Conservation (phyloP, 345 rosid species). For the Citrus glauca region DNA sequence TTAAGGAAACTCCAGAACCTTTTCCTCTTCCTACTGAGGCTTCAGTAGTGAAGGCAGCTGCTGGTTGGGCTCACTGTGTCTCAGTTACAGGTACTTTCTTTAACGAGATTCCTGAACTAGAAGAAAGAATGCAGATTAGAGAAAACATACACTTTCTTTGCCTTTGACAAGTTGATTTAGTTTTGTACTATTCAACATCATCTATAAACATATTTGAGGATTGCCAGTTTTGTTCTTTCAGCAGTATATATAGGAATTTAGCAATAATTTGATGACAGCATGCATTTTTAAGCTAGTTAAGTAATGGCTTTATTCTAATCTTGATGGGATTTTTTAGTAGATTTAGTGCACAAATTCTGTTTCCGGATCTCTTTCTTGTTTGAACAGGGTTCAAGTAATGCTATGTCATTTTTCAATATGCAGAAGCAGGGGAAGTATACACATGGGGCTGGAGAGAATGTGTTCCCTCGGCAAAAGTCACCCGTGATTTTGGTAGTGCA, state of each 20-base stretch:
- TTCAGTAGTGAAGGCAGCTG: constrained; percentile 50
- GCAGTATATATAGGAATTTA: background rate
- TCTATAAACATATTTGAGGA: background rate
- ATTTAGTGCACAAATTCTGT: background rate
- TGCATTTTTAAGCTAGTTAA: background rate
- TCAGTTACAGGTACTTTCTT: constrained; percentile 49
- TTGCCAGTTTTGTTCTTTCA: background rate
- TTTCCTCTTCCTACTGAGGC: constrained; percentile 66
- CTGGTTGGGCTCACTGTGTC: constrained; percentile 93
- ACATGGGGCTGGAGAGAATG: constrained; percentile 99
- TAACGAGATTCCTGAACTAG: background rate
- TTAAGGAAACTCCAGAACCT: constrained; percentile 77
- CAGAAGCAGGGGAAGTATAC: constrained; percentile 68
- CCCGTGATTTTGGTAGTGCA: constrained; percentile 25
- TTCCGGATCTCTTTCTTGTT: background rate
- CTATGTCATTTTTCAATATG: constrained; percentile 6
- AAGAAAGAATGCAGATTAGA: background rate
- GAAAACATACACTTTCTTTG: background rate
- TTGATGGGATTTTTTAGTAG: background rate
- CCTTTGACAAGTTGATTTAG: background rate
- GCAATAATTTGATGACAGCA: background rate
- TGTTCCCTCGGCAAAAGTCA: constrained; percentile 49
- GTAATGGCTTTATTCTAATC: background rate
- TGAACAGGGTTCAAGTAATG: background rate
- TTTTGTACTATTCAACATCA: background rate